Evolutionary conservation across 345 rosid genomes (phyloP), one percentile per base, ranked within the genome.

Genomic region (Jatropha curcas): DNA sequence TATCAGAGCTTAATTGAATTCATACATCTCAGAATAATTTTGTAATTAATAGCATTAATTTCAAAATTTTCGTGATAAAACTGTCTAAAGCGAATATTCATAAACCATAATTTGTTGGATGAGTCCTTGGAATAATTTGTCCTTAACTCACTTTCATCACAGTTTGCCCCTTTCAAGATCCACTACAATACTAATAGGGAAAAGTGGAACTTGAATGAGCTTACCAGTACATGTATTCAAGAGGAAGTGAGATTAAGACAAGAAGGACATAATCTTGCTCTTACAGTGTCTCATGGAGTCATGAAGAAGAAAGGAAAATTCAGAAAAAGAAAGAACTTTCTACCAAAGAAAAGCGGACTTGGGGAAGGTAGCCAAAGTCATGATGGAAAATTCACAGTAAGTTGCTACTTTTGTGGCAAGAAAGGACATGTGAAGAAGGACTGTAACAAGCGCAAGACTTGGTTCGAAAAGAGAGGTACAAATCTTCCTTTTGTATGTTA

Each of bases 391-490:
- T 53, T 53, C 58, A 53, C 14, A 3, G 58, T 53, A 4, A 53
- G 14, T 4, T 53, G 58, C 58, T 53, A 53, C 14, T 53, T 53
- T 53, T 53, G 4, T 53, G 58, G 58, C 14, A 53, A 53, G 58
- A 53, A 53, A 53, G 58, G 58, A 24, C 58, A 53, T 53, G 58
- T 53, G 58, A 53, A 53, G 58, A 53, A 53, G 58, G 58, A 53
- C 14, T 53, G 58, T 53, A 53, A 16, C 14, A 53, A 53, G 43
- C 43, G 8, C 43, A 37, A 37, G 43, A 37, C 4, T 37, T 37
- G 43, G 43, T 37, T 37, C 8, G 58, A 53, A 53, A 53, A 53
- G 58, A 53, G 14, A 53, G 58, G 58, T 53, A 53, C 25, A 53
- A 53, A 4, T 37, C 3, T 30, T 14, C 20, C 43, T 4, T 45